A percentile compares a stretch with the other conserved stretches of the same genome.
Evolutionary conservation across 805 yeast genomes (phyloP).

Genomic region (Kodamaea kaohsiungensis): DNA sequence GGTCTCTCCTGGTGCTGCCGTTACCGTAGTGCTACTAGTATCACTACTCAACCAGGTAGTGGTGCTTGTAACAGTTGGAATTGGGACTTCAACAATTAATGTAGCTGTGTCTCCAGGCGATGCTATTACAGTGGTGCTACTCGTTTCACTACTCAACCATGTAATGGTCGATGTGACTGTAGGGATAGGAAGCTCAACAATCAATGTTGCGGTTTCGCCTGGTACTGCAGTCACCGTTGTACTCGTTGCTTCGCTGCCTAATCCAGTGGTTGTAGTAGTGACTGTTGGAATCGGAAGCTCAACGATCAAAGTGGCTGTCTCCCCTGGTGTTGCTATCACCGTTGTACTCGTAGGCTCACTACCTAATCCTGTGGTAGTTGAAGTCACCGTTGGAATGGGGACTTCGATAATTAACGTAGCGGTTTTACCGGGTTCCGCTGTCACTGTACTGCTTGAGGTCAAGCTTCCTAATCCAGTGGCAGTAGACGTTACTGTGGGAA

Average conservation of each 20-base stretch:
- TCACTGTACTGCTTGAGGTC: not conserved
- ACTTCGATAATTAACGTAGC: slow-evolving; percentile 13
- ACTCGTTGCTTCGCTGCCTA: slow-evolving; percentile 3
- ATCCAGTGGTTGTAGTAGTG: slow-evolving; percentile 9
- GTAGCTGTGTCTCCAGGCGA: slow-evolving; percentile 10
- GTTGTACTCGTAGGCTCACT: slow-evolving; percentile 16
- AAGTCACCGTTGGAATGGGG: slow-evolving; percentile 15
- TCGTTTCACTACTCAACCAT: not conserved
- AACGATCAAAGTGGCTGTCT: slow-evolving; percentile 13
- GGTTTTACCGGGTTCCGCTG: not conserved
- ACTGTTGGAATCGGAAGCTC: slow-evolving; percentile 18
- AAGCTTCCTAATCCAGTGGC: not conserved
- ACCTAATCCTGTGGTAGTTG: slow-evolving; percentile 9
- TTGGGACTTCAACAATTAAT: slow-evolving; percentile 13
- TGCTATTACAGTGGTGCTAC: not conserved
- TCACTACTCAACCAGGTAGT: slow-evolving; percentile 16
- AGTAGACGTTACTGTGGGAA: slow-evolving; percentile 9
- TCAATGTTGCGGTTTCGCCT: slow-evolving; percentile 14
- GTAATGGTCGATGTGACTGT: slow-evolving; percentile 2
- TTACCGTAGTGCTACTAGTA: slow-evolving; percentile 7
- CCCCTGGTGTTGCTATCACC: slow-evolving; percentile 12
- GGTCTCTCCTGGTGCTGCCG: slow-evolving; percentile 11
- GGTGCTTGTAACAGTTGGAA: slow-evolving; percentile 18
- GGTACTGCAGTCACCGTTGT: slow-evolving; percentile 8
- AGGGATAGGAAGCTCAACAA: slow-evolving; percentile 7